These are phyloP conservation scores for Sordariomycetes sp. DNA, from an alignment of 2,329 filamentous ascomycete genomes.

Conservation along the genomic window DNA sequence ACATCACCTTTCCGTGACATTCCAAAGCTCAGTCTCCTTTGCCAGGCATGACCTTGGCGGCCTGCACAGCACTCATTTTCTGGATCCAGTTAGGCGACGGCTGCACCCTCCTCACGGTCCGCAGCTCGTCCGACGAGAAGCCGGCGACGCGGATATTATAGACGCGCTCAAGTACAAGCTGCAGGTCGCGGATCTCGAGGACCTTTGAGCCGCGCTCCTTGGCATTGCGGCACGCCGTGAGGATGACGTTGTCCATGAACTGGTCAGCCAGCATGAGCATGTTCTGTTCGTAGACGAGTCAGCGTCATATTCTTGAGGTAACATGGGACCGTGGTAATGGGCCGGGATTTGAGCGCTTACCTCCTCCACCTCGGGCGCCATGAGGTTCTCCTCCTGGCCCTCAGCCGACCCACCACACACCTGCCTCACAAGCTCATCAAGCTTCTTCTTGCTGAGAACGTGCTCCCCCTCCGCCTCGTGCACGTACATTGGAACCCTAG, in stretches of 20 bases:
- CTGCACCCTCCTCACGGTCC: slow-evolving; percentile 87
- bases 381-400: slow-evolving; percentile 57
- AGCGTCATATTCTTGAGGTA: background rate
- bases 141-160: slow-evolving; percentile 91
- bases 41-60: slow-evolving; percentile 68
- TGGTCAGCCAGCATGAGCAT: slow-evolving; percentile 83
- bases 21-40: slow-evolving; percentile 36
- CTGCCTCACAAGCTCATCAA: slow-evolving; percentile 88
- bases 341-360: slow-evolving; percentile 27
- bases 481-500: slow-evolving; percentile 69
- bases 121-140: slow-evolving; percentile 85
- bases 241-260: slow-evolving; percentile 85
- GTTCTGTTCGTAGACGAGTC: slow-evolving; percentile 41
- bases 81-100: slow-evolving; percentile 81
- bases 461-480: slow-evolving; percentile 87
- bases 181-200: slow-evolving; percentile 78
- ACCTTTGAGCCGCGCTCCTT: slow-evolving; percentile 86
- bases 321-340: background rate
- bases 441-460: slow-evolving; percentile 93
- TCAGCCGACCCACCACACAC: slow-evolving; percentile 72
- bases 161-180: slow-evolving; percentile 69
- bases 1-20: slow-evolving; percentile 12
- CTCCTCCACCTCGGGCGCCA: slow-evolving; percentile 93
- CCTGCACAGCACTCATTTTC: slow-evolving; percentile 95
- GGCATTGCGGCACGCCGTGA: slow-evolving; percentile 76